Conservation (phyloP, 352 stramenopile genomes). For the Globisporangium cederbergense region DNA sequence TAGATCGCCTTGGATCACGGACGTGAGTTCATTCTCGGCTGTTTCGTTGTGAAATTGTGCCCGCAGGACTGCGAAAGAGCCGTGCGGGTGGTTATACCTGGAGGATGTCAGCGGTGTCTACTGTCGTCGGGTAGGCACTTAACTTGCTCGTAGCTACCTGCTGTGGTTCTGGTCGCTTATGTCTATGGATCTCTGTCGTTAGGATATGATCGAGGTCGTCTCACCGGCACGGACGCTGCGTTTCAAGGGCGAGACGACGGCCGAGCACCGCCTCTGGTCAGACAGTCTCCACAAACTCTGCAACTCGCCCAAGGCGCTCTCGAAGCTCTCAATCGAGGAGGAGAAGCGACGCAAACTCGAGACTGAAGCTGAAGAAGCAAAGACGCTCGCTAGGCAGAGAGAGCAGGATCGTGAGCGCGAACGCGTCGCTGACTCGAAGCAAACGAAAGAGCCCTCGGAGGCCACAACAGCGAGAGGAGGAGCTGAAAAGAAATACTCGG, state of each 20-base stretch:
- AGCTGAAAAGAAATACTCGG: constrained; percentile 17
- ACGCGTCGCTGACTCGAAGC: constrained; percentile 28
- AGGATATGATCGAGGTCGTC: constrained; percentile 85
- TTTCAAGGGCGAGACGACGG: constrained; percentile 75
- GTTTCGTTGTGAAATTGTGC: not conserved
- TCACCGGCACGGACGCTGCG: constrained; percentile 66
- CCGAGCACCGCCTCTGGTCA: constrained; percentile 76
- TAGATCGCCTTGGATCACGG: not conserved
- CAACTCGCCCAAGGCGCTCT: constrained; percentile 33
- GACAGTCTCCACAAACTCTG: constrained; percentile 77
- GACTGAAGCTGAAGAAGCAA: constrained; percentile 12
- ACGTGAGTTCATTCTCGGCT: not conserved
- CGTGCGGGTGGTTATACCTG: constrained; percentile 74
- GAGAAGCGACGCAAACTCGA: constrained; percentile 12
- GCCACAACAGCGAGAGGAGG: constrained; percentile 4
- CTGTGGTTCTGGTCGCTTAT: not conserved
- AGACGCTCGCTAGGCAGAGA: constrained; percentile 12
- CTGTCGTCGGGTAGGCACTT: constrained; percentile 46
- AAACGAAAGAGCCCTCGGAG: constrained; percentile 11
- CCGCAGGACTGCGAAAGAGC: constrained; percentile 65
- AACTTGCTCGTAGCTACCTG: not conserved
- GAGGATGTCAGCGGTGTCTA: constrained; percentile 75
- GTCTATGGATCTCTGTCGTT: not conserved
- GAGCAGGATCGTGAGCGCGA: constrained; percentile 27
- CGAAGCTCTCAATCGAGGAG: constrained; percentile 12